Percentiles rank a stretch among this genome's conserved stretches.
These are phyloP conservation scores for Xylaria nigripes DNA, from an alignment of 495 filamentous ascomycete genomes.

Conservation along the genomic window DNA sequence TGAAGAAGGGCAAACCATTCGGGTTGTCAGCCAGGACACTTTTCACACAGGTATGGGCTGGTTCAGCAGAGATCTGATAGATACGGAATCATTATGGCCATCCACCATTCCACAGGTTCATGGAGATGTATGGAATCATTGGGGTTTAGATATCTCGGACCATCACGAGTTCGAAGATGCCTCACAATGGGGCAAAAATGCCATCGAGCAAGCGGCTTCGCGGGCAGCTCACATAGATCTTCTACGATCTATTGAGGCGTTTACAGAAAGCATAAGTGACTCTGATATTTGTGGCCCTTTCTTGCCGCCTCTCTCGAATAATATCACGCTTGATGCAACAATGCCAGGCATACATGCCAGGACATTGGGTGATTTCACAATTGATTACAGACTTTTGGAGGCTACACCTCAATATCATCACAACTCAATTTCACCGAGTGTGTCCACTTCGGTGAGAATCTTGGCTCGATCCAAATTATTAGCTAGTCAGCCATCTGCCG, in stretches of 20 bases:
- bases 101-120: constrained; percentile 46
- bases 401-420: constrained; percentile 27
- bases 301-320: neutral
- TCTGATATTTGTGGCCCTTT: constrained; percentile 39
- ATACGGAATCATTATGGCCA: constrained; percentile 8
- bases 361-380: constrained; percentile 53
- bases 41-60: constrained; percentile 73
- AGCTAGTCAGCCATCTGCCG: neutral
- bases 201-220: constrained; percentile 13
- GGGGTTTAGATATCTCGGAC: constrained; percentile 46
- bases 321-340: constrained; percentile 53
- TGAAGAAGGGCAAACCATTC: constrained; percentile 51
- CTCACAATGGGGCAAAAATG: constrained; percentile 22
- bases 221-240: constrained; percentile 13
- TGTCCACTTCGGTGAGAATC: constrained; percentile 30
- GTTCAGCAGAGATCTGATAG: constrained; percentile 50
- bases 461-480: constrained; percentile 27
- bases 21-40: constrained; percentile 78
- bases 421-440: constrained; percentile 13
- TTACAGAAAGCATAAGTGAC: constrained; percentile 38
- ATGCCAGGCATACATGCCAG: constrained; percentile 52
- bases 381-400: constrained; percentile 55
- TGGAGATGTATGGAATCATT: constrained; percentile 47
- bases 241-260: constrained; percentile 28
- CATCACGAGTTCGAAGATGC: constrained; percentile 30